phyloP scores from a whole-genome alignment of 495 filamentous ascomycete species.

The Ramalina intermedia region DNA sequence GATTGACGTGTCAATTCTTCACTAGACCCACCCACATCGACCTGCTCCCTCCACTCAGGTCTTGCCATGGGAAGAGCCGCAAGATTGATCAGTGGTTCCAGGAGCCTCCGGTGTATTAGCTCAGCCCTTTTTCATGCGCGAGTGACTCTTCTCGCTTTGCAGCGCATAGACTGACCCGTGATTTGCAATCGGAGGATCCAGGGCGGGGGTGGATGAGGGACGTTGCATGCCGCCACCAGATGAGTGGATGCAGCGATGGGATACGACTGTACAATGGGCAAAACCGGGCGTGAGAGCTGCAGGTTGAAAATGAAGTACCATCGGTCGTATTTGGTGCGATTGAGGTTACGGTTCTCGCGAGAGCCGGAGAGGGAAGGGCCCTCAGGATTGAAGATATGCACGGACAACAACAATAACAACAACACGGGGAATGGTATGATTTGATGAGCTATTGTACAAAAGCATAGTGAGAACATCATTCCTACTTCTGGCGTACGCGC shows the following conservation, averaged over 20 bases:
- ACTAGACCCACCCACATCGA: background rate
- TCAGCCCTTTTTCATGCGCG: background rate
- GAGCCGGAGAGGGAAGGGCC: no score
- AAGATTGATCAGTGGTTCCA: background rate
- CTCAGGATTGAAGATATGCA: no score
- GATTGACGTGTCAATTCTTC: conserved; percentile 16
- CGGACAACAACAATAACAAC: no score
- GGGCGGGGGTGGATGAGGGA: no score
- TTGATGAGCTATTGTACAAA: no score
- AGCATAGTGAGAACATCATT: no score
- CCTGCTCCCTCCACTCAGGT: background rate
- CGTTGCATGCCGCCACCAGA: background rate
- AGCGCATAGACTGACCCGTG: background rate
- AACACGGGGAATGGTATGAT: no score
- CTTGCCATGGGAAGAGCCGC: background rate
- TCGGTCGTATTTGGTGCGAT: background rate
- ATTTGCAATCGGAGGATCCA: no score
- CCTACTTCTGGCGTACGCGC: no score
- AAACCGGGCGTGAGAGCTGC: background rate
- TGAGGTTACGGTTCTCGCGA: background rate
- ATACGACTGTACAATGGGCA: conserved; percentile 1
- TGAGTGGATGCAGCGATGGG: background rate
- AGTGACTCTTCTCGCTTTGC: background rate
- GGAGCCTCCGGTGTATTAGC: background rate
- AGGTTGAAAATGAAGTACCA: background rate